phyloP scores from a whole-genome alignment of 2,329 filamentous ascomycete species.

The Colletotrichum sp. region DNA sequence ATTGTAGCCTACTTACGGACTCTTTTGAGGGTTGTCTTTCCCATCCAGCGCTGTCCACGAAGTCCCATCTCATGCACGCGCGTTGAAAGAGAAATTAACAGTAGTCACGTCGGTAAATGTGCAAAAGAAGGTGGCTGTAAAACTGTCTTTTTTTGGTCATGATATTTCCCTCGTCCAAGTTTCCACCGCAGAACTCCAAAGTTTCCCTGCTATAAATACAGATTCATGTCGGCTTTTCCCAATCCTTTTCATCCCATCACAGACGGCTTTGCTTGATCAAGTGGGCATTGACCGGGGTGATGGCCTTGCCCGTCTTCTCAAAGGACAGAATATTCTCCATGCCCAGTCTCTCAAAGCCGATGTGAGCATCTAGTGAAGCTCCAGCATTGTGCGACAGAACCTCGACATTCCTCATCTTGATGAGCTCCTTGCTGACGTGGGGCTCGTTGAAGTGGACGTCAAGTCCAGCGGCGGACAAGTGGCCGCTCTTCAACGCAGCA shows the following conservation, averaged over 20 bases:
- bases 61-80: background rate
- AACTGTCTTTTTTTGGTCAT: background rate
- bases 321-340: conserved; percentile 16
- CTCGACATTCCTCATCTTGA: conserved; percentile 16
- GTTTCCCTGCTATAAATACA: background rate
- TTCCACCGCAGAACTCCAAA: background rate
- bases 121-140: background rate
- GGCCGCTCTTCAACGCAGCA: conserved; percentile 65
- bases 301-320: conserved; percentile 2
- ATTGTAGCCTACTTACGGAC: no score
- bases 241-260: background rate
- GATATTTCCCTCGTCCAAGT: background rate
- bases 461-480: conserved; percentile 67
- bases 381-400: conserved; percentile 16
- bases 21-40: background rate
- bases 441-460: conserved; percentile 79
- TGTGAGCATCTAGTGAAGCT: conserved; percentile 13
- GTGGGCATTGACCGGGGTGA: conserved; percentile 13
- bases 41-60: background rate
- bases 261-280: conserved; percentile 16
- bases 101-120: background rate
- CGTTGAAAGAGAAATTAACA: fast-evolving
- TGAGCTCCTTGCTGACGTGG: conserved; percentile 16
- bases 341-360: conserved; percentile 15
- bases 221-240: background rate